Evolutionary conservation across 257 asterid genomes (phyloP), one percentile per base, ranked within the genome.

Genomic region (Buddleja alternifolia): DNA sequence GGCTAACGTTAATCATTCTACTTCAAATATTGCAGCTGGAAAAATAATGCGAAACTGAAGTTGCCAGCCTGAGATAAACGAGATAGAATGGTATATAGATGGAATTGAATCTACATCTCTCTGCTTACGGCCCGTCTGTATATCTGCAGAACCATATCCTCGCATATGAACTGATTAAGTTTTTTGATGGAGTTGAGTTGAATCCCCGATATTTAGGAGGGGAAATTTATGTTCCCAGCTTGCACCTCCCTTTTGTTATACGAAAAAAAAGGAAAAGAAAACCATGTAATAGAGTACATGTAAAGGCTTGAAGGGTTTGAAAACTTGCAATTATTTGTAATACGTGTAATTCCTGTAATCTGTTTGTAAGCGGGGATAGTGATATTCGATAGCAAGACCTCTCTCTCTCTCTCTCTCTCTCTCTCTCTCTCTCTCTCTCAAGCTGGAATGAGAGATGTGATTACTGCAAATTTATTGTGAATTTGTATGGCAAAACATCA

Each of bases 61-160:
- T 73, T 91, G 79, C 97, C 97, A 2, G 95, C 96, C 14, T 91
- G 76, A 91, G 73, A 69, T 15, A 15, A 75, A 66, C 56, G 61
- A 19, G 68, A 39, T 10, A 16, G 58, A 57, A 11, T 6, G 66
- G 54, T 57, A 23, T 10, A 50, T 34, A 7, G 65, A 51, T 59
- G 64, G 32, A 8, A 39, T 50, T 12, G 11, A 65, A 46, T 20
- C 63, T n/a, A 65, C 66, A 41, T 46, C 53, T 20, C 63, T 44
- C 65, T 53, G 67, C 39, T 8, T n/a, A 14, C 41, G 52, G 12
- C 23, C 52, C 44, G 15, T 77, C 14, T 44, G 40, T 60, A 57
- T 44, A 56, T 52, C 44, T 59, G 29, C 51, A 29, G 72, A 72
- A 52, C 58, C 57, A 46, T 15, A 12, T 52, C 9, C 2, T 42